Base-by-base conservation (phyloP, 164 flowering plant genomes). In the Vitis rotundifolia region DNA sequence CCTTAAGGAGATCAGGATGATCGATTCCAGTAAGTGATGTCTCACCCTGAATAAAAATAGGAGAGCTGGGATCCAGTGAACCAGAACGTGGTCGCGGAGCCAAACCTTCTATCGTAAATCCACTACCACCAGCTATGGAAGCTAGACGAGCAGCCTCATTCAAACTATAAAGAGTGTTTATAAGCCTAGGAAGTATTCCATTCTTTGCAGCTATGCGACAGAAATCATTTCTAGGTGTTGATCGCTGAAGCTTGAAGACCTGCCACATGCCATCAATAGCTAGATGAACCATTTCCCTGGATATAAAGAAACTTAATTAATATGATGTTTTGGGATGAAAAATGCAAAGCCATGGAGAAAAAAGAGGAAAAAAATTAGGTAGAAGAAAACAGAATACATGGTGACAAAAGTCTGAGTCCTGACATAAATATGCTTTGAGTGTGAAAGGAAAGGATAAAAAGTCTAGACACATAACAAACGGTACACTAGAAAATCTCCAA, bases 181-280 rank as follows among this genome's bases (percentile, higher is more conserved):
- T 91, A 61, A 93, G 95, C 87, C 99, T 88, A 50, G 86, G 78
- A 62, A 96, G 84, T 68, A 96, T 93, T 18, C 97, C 98, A 85
- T 88, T 88, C 82, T 92, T 96, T 60, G 98, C 97, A 75, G 99
- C 97, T 59, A 93, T 91, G n/a, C 97, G 92, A 74, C 98, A 96
- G 76, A 93, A 96, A 73, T 93, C 98, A 75, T 93, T 89, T 81
- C 91, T 87, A 15, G 97, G 94, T 28, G 98, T 96, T 53, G 97
- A 91, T 11, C 87, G 75, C 75, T 90, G 95, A 76, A 96, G 97
- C 86, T 91, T 96, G 75, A 96, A 92, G 61, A 96, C 91, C 87
- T 96, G 99, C 99, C 99, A 96, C 92, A 93, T 91, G 77, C 97
- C 97, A 84, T 96, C 99, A 56, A 96, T 91, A 61, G 99, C 99